Percentiles rank a stretch among this genome's conserved stretches.
Evolutionary conservation across 1,284 basidiomycete species (phyloP).

Genomic region (Malassezia cuniculi): DNA sequence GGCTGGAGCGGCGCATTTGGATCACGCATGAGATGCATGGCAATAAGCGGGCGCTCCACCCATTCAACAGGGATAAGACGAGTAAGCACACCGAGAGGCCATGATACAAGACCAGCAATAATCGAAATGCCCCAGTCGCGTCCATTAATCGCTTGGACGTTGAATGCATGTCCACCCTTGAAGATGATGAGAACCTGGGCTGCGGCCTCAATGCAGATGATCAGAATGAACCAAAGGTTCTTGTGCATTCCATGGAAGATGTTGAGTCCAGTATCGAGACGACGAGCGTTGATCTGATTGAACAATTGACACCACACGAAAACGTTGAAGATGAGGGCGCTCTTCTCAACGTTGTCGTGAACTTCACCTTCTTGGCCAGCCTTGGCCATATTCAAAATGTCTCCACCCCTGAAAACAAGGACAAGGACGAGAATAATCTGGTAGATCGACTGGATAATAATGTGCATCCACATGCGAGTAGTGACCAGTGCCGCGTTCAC

Average conservation of each 20-base stretch:
- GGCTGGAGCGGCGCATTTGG: slow-evolving; percentile 57
- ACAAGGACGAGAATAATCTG: slow-evolving; percentile 72
- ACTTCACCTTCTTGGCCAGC: slow-evolving; percentile 36
- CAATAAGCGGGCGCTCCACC: slow-evolving; percentile 61
- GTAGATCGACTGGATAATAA: slow-evolving; percentile 74
- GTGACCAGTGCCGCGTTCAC: slow-evolving; percentile 77
- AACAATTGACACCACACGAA: slow-evolving; percentile 69
- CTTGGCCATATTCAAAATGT: slow-evolving; percentile 52
- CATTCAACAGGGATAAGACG: slow-evolving; percentile 70
- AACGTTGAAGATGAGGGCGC: slow-evolving; percentile 84
- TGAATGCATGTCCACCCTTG: slow-evolving; percentile 79
- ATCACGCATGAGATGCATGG: slow-evolving; percentile 56
- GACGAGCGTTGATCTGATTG: slow-evolving; percentile 82
- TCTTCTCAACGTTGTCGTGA: slow-evolving; percentile 49
- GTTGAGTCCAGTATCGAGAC: slow-evolving; percentile 73
- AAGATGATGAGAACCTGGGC: slow-evolving; percentile 81
- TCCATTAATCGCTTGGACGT: slow-evolving; percentile 63
- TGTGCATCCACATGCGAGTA: slow-evolving; percentile 71
- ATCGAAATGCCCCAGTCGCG: slow-evolving; percentile 88
- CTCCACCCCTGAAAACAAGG: slow-evolving; percentile 70
- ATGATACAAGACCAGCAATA: slow-evolving; percentile 68
- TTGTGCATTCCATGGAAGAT: slow-evolving; percentile 68
- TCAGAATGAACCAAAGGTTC: slow-evolving; percentile 76
- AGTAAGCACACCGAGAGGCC: slow-evolving; percentile 73
- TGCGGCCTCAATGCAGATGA: slow-evolving; percentile 72